Percentiles rank a stretch among this genome's conserved stretches.
phyloP scores from a whole-genome alignment of 2,329 filamentous ascomycete genomes.

The Seiridium cupressi region DNA sequence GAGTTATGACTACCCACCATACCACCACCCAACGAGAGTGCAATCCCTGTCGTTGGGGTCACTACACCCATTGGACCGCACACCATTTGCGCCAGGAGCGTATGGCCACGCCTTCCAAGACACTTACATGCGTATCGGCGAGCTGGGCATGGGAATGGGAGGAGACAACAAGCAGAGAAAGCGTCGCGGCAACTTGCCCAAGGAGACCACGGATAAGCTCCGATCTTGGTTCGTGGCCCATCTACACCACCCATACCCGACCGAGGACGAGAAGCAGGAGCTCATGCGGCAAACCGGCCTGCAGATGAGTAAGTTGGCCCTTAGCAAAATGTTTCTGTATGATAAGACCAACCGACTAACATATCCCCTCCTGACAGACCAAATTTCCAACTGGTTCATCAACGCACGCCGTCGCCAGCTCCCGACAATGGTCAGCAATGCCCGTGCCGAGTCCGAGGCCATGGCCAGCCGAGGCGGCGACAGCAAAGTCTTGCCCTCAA shows the following conservation, averaged over 20 bases:
- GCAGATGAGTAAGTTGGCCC: constrained; percentile 66
- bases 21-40: constrained; percentile 41
- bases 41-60: constrained; percentile 47
- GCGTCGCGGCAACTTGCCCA: constrained; percentile 83
- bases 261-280: constrained; percentile 82
- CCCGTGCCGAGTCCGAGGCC: constrained; percentile 49
- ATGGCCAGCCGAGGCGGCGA: constrained; percentile 36
- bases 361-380: constrained; percentile 40
- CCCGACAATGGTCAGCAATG: constrained; percentile 57
- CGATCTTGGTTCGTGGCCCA: constrained; percentile 79
- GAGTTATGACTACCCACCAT: constrained; percentile 33
- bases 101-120: constrained; percentile 42
- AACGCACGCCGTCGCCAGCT: constrained; percentile 69
- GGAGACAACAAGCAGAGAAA: constrained; percentile 54
- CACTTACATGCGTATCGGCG: constrained; percentile 36
- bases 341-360: constrained; percentile 14
- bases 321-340: background rate
- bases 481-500: constrained; percentile 34
- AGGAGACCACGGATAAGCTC: constrained; percentile 80
- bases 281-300: constrained; percentile 75
- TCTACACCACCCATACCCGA: constrained; percentile 79
- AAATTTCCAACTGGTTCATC: constrained; percentile 81
- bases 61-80: constrained; percentile 39
- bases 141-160: constrained; percentile 35
- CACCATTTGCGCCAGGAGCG: constrained; percentile 39